A percentile compares a stretch with the other conserved stretches of the same genome.
phyloP scores from a whole-genome alignment of 306 rosid genomes.

The Ormosia semicastrata region DNA sequence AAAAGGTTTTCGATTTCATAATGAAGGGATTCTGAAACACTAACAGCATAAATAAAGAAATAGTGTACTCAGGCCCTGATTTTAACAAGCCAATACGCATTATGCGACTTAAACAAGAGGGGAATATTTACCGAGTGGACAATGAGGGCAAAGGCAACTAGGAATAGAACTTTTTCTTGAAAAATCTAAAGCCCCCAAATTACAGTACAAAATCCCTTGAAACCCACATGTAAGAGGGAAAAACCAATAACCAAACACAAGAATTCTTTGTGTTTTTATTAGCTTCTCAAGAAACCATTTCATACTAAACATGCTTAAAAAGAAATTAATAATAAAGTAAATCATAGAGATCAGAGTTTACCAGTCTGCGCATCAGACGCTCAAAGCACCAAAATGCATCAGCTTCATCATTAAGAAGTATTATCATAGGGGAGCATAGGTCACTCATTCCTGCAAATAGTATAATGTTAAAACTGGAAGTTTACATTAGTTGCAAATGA shows the following conservation, averaged over 20 bases:
- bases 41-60: background rate
- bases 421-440: slow-evolving; percentile 95
- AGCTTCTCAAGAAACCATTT: slow-evolving; percentile 5
- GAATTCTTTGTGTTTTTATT: background rate
- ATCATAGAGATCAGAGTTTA: slow-evolving; percentile 30
- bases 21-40: background rate
- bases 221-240: background rate
- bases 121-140: background rate
- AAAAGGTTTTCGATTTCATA: background rate
- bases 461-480: slow-evolving; percentile 16
- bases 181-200: background rate
- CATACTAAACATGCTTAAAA: background rate
- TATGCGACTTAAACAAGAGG: background rate
- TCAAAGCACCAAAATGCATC: slow-evolving; percentile 98
- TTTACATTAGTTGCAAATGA: background rate
- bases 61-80: background rate
- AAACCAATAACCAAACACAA: background rate
- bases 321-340: background rate
- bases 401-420: slow-evolving; percentile 89
- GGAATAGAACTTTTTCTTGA: background rate
- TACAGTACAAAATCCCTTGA: background rate
- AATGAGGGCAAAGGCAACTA: background rate
- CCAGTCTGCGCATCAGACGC: slow-evolving; percentile 92
- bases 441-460: slow-evolving; percentile 88
- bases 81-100: background rate